Evolutionary conservation across 768 basidiomycete genomes (phyloP).

Genomic region (Mycena metata): DNA sequence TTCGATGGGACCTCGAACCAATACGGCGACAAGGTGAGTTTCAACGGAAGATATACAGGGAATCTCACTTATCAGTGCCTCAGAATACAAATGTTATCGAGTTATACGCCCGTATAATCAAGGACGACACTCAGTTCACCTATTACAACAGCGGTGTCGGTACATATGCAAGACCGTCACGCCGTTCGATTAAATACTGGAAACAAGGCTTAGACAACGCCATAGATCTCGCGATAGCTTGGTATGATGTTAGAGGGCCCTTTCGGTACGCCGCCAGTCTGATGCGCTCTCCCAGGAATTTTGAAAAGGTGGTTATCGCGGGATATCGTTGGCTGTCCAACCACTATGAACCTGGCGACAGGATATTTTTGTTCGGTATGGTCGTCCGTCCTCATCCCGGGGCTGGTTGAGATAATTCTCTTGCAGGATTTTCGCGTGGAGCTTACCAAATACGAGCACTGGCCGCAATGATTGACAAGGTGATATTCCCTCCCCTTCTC

Average conservation of each 20-base stretch:
- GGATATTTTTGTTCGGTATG: constrained; percentile 53
- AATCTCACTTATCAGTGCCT: neutral
- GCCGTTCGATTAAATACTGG: neutral
- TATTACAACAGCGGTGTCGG: constrained; percentile 11
- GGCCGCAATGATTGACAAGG: constrained; percentile 54
- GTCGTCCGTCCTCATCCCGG: no score
- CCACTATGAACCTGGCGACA: constrained; percentile 48
- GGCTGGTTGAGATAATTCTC: no score
- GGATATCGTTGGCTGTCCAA: constrained; percentile 51
- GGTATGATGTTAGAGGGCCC: neutral
- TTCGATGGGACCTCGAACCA: neutral
- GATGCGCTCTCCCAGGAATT: constrained; percentile 30
- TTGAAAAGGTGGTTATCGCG: constrained; percentile 32
- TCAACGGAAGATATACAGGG: no score
- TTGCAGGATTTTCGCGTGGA: constrained; percentile 64
- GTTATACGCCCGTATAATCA: neutral
- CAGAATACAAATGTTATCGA: constrained; percentile 9
- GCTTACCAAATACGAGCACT: constrained; percentile 57
- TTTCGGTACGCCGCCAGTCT: no score
- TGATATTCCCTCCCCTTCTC: no score
- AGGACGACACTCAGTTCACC: neutral
- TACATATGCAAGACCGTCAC: neutral
- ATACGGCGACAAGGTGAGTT: neutral
- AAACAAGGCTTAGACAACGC: neutral
- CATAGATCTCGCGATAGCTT: neutral